phyloP scores from a whole-genome alignment of 192 early-diverging fungal genomes.

The Coemansia sp. region DNA sequence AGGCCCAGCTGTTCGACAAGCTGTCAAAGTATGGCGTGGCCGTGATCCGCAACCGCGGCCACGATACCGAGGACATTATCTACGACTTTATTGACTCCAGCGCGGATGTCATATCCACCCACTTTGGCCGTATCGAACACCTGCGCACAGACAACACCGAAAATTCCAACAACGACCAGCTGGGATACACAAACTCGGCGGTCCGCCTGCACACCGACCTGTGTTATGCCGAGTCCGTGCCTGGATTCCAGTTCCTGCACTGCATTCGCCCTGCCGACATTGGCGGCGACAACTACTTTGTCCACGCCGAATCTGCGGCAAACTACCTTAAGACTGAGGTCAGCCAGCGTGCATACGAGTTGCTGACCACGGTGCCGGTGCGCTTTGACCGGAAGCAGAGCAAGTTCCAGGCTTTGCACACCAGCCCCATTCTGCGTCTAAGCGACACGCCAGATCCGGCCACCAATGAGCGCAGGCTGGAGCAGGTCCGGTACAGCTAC shows the following conservation, averaged over 20 bases:
- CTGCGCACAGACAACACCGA: constrained; percentile 49
- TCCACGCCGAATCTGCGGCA: constrained; percentile 49
- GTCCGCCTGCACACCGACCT: constrained; percentile 49
- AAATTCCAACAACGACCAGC: constrained; percentile 52
- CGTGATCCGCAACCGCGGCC: constrained; percentile 42
- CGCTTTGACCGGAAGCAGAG: constrained; percentile 48
- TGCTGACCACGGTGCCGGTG: constrained; percentile 49
- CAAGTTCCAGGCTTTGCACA: constrained; percentile 41
- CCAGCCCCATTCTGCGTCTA: constrained; percentile 42
- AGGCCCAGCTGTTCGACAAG: constrained; percentile 19
- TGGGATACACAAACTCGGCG: constrained; percentile 49
- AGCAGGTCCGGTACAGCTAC: constrained; percentile 50
- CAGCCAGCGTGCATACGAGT: constrained; percentile 44
- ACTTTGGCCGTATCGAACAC: constrained; percentile 53
- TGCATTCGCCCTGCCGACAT: constrained; percentile 49
- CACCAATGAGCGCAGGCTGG: constrained; percentile 26
- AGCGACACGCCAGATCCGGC: constrained; percentile 13
- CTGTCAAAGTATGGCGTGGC: constrained; percentile 45
- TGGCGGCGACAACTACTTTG: constrained; percentile 53
- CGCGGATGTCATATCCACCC: constrained; percentile 44
- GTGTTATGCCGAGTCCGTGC: constrained; percentile 40
- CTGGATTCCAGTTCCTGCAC: constrained; percentile 51
- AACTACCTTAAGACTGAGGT: constrained; percentile 51
- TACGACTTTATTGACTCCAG: constrained; percentile 46
- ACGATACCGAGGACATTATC: constrained; percentile 49